A percentile compares a stretch with the other conserved stretches of the same genome.
phyloP scores from a whole-genome alignment of 805 yeast genomes.

The Kuraishia piskuri region DNA sequence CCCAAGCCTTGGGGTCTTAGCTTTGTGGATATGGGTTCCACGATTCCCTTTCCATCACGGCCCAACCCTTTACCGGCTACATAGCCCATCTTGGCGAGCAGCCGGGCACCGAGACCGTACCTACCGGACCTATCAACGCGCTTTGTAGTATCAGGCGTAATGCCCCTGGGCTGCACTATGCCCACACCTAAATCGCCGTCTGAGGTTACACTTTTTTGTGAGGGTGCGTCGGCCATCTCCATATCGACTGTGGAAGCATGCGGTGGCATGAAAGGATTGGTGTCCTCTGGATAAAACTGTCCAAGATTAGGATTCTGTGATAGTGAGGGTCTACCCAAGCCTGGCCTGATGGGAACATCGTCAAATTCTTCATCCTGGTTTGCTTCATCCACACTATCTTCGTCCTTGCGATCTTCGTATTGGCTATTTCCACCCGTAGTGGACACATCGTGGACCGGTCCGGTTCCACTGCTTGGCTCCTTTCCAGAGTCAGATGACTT shows the following conservation, averaged over 20 bases:
- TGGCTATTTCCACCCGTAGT: no score
- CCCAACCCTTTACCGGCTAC: conserved; percentile 84
- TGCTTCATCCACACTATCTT: no score
- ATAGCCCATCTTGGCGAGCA: conserved; percentile 83
- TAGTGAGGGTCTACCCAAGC: no score
- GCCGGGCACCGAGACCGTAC: conserved; percentile 82
- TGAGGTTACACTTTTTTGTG: neutral
- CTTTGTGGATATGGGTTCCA: conserved; percentile 69
- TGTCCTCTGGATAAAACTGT: no score
- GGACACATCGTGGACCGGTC: no score
- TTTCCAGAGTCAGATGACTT: neutral
- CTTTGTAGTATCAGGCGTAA: neutral
- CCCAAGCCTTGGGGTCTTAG: conserved; percentile 64
- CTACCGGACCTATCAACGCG: conserved; percentile 1
- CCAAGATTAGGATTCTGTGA: no score
- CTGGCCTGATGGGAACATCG: neutral
- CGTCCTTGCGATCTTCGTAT: no score
- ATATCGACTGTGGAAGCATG: neutral
- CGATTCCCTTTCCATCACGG: conserved; percentile 57
- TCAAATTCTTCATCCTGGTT: neutral
- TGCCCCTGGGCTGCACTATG: neutral
- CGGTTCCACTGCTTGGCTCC: no score
- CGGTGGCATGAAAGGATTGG: neutral
- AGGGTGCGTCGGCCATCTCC: neutral
- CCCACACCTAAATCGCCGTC: neutral